Evolutionary conservation across 2,329 filamentous ascomycete genomes (phyloP), one percentile per base, ranked within the genome.

Genomic region (Apiospora phragmitis): DNA sequence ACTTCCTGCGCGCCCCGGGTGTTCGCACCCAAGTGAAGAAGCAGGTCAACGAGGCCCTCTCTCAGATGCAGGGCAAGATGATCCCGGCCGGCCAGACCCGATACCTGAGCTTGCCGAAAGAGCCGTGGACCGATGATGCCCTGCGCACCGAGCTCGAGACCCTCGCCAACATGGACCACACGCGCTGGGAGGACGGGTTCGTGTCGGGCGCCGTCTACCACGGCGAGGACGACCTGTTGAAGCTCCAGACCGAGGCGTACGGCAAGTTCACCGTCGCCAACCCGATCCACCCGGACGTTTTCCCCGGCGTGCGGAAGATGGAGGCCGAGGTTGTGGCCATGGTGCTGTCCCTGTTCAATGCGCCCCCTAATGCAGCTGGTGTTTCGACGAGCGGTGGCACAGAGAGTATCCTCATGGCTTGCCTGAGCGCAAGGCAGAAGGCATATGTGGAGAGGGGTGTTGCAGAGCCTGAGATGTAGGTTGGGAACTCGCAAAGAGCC

Each of bases 251-350:
- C 7, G 94, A 98, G 80, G 95, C 96, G 0, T 98, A 95, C 86
- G 93, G 93, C 74, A 93, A 93, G 81, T 99, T 99, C 81, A 95
- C 94, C 68, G 96, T 99, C 41, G 89, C 94, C 49, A 99, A 99
- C 81, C 96, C 96, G 3, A 96, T 99, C 75, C 96, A 99, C 81
- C 96, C 96, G 8, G 96, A 99, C 83, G 95, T 99, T 59, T 99
- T 99, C 83, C 96, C 96, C 21, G 96, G 95, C 38, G 95, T 99
- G 68, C 88, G 96, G 77, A 99, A 99, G 89, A 99, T 99, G 96
- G 96, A 99, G 85, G 95, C 96, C 62, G 96, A 99, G 84, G 86
- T 99, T 72, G 96, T 99, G 68, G 93, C 95, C 74, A 99, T 99
- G 95, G 94, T 97, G 41, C 85, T 97, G 72, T 89, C 89, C 62